A percentile compares a stretch with the other conserved stretches of the same genome.
phyloP scores from a whole-genome alignment of 805 yeast genomes.

The Yarrowia keelungensis region DNA sequence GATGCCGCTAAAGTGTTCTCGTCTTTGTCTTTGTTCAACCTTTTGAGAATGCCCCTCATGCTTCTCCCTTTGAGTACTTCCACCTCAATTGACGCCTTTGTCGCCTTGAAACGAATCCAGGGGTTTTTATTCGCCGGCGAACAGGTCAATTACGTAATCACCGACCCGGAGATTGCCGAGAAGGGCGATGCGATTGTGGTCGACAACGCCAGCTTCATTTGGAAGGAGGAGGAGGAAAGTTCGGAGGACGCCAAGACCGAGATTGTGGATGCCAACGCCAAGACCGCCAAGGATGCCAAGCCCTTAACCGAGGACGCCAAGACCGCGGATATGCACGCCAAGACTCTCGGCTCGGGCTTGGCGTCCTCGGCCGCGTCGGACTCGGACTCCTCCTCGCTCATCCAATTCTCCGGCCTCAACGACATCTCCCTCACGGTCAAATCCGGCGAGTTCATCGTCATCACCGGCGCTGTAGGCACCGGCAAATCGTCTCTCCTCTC shows the following conservation, averaged over 20 bases:
- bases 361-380: background rate
- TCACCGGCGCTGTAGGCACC: constrained; percentile 74
- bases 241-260: background rate
- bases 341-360: constrained; percentile 5
- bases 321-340: constrained; percentile 34
- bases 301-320: constrained; percentile 47
- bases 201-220: constrained; percentile 62
- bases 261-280: background rate
- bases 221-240: constrained; percentile 56
- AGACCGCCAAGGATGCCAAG: background rate
- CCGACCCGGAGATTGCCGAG: constrained; percentile 46
- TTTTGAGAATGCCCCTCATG: constrained; percentile 69
- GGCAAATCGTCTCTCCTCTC: constrained; percentile 71
- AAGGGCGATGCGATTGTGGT: constrained; percentile 57
- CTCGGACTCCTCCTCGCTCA: constrained; percentile 1
- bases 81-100: constrained; percentile 83
- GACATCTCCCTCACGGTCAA: constrained; percentile 59
- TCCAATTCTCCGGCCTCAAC: constrained; percentile 47
- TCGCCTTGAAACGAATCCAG: constrained; percentile 83
- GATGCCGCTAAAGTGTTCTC: constrained; percentile 72
- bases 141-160: constrained; percentile 47
- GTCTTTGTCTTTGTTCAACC: constrained; percentile 70
- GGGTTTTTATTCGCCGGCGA: constrained; percentile 67
- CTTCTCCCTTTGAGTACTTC: constrained; percentile 76
- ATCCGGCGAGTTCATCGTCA: constrained; percentile 68